These are phyloP conservation scores for Pezicula radicicola DNA, from an alignment of 2,329 filamentous ascomycete species.

Conservation along the genomic window DNA sequence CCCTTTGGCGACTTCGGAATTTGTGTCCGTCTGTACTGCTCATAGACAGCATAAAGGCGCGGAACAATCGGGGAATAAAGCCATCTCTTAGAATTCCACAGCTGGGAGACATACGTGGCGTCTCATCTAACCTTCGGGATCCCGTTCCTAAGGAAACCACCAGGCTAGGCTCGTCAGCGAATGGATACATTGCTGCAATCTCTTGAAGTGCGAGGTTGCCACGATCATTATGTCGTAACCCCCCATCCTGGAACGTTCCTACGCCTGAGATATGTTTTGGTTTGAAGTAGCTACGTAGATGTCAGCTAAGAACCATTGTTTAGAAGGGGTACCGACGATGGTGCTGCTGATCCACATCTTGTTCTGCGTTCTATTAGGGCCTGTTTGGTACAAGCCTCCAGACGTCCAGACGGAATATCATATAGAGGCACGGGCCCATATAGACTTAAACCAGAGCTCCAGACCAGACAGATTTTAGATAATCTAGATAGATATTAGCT, in stretches of 20 bases:
- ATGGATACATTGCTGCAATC: slow-evolving; percentile 6
- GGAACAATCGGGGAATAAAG: slow-evolving; percentile 9
- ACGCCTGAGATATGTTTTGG: slow-evolving; percentile 5
- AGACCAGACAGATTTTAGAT: too few relatives aligned
- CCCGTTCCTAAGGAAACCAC: slow-evolving; percentile 13
- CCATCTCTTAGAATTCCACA: neutral
- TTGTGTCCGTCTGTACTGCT: slow-evolving; percentile 2
- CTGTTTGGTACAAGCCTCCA: too few relatives aligned
- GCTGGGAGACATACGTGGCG: neutral
- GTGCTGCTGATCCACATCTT: slow-evolving; percentile 7
- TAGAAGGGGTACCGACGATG: slow-evolving; percentile 2
- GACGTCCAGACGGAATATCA: too few relatives aligned
- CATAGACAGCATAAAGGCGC: slow-evolving; percentile 8
- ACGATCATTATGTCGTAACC: slow-evolving; percentile 9
- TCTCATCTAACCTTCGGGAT: neutral
- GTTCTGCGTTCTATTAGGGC: neutral
- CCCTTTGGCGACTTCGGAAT: slow-evolving; percentile 2
- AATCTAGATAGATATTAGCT: too few relatives aligned
- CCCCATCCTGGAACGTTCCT: slow-evolving; percentile 15
- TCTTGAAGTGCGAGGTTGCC: slow-evolving; percentile 7
- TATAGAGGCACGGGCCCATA: too few relatives aligned
- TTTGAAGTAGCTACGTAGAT: slow-evolving; percentile 7
- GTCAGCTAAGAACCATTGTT: neutral
- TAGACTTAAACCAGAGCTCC: too few relatives aligned
- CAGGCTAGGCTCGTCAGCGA: slow-evolving; percentile 3